Conservation (phyloP, 2,329 filamentous ascomycete genomes). For the Neonectria hederae region DNA sequence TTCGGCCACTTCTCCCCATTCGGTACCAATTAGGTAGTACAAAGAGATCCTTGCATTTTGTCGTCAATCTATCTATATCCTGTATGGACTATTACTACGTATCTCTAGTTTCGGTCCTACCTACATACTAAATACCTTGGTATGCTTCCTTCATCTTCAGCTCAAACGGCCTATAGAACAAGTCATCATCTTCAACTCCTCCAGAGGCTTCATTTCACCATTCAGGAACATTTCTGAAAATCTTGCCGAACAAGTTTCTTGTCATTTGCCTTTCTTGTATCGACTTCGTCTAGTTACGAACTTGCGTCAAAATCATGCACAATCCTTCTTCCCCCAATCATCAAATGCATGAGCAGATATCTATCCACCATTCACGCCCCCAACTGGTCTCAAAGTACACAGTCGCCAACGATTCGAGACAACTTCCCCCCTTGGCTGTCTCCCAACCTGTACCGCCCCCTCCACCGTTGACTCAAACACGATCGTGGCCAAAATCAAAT, state of each 20-base stretch:
- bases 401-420: constrained; percentile 8
- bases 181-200: neutral
- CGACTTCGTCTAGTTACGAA: constrained; percentile 18
- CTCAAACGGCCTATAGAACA: neutral
- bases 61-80: neutral
- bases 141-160: neutral
- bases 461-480: neutral
- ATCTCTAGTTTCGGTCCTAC: too few relatives aligned
- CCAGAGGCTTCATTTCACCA: neutral
- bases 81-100: too few relatives aligned
- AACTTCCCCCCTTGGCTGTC: constrained; percentile 7
- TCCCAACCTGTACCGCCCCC: neutral
- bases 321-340: constrained; percentile 27
- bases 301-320: constrained; percentile 17
- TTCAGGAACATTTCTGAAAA: neutral
- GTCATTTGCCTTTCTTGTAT: constrained; percentile 19
- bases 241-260: constrained; percentile 6
- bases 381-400: constrained; percentile 13
- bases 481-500: constrained; percentile 16
- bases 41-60: constrained; percentile 16
- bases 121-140: neutral
- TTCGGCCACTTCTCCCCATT: constrained; percentile 3
- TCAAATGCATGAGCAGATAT: constrained; percentile 33
- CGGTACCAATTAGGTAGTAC: constrained; percentile 1
- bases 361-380: constrained; percentile 26